These are phyloP conservation scores for Boletus subparvulus DNA, from an alignment of 768 basidiomycete species.

Conservation along the genomic window DNA sequence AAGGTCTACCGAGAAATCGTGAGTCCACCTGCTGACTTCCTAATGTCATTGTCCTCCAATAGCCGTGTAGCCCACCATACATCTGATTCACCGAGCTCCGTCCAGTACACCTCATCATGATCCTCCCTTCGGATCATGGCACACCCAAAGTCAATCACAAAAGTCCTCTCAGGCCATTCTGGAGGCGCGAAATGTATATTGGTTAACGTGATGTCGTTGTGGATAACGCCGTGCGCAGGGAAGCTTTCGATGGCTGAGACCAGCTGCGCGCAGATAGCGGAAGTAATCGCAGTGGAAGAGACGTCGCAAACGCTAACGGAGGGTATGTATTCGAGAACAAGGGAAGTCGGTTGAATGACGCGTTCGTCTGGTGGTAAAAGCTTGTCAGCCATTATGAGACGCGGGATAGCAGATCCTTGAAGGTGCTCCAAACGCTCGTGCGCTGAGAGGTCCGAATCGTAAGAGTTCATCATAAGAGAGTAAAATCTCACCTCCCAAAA, in stretches of 20 bases:
- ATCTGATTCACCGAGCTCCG: background rate
- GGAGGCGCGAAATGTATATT: background rate
- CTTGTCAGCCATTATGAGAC: background rate
- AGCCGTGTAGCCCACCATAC: background rate
- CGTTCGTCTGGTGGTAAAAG: constrained; percentile 2
- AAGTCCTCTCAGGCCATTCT: background rate
- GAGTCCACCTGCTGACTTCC: background rate
- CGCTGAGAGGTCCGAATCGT: background rate
- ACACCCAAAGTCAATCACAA: constrained; percentile 1
- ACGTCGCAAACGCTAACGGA: background rate
- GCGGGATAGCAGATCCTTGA: constrained; percentile 3
- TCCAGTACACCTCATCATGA: background rate
- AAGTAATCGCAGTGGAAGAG: background rate
- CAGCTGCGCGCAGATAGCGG: background rate
- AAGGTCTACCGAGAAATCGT: too few relatives aligned
- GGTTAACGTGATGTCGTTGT: background rate
- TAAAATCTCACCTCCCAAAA: background rate
- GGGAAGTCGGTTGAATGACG: background rate
- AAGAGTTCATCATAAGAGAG: background rate
- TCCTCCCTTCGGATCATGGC: background rate
- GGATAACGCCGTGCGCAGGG: background rate
- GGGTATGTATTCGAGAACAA: constrained; percentile 5
- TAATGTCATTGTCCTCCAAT: background rate
- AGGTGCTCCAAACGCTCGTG: background rate
- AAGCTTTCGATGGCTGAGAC: background rate